Evolutionary conservation across 1,139 yeast genomes (phyloP).

Genomic region (Yamadazyma conglobata): DNA sequence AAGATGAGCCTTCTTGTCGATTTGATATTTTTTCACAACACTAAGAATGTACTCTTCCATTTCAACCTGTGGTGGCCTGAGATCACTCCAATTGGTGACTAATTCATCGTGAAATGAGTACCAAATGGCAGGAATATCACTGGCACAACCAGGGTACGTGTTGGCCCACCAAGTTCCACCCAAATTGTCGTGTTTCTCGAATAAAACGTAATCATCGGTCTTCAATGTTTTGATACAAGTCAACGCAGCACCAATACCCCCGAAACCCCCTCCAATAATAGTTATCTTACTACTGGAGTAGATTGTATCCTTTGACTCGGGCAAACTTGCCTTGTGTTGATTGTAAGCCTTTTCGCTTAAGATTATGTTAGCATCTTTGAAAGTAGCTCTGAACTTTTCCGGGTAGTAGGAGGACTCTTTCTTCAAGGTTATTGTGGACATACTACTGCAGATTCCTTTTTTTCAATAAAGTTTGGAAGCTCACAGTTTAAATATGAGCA

Average conservation of each 20-base stretch:
- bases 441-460: too few relatives aligned
- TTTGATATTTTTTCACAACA: slow-evolving; percentile 34
- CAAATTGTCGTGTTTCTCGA: slow-evolving; percentile 42
- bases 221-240: slow-evolving; percentile 28
- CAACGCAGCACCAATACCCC: slow-evolving; percentile 38
- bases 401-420: slow-evolving; percentile 35
- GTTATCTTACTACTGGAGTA: slow-evolving; percentile 29
- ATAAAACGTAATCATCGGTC: slow-evolving; percentile 31
- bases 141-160: slow-evolving; percentile 53
- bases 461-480: too few relatives aligned
- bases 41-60: slow-evolving; percentile 43
- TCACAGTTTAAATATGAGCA: too few relatives aligned
- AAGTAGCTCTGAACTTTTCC: slow-evolving; percentile 25
- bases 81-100: slow-evolving; percentile 41
- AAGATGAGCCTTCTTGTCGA: slow-evolving; percentile 29
- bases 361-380: slow-evolving; percentile 25
- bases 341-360: slow-evolving; percentile 18
- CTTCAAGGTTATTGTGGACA: slow-evolving; percentile 23
- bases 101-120: slow-evolving; percentile 41
- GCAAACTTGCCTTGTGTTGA: slow-evolving; percentile 14
- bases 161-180: slow-evolving; percentile 60
- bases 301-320: slow-evolving; percentile 18
- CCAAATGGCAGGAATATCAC: slow-evolving; percentile 50
- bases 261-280: slow-evolving; percentile 50
- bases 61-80: slow-evolving; percentile 49